A percentile compares a stretch with the other conserved stretches of the same genome.
Conservation (phyloP, 2,329 filamentous ascomycete genomes). For the Beauveria australis region DNA sequence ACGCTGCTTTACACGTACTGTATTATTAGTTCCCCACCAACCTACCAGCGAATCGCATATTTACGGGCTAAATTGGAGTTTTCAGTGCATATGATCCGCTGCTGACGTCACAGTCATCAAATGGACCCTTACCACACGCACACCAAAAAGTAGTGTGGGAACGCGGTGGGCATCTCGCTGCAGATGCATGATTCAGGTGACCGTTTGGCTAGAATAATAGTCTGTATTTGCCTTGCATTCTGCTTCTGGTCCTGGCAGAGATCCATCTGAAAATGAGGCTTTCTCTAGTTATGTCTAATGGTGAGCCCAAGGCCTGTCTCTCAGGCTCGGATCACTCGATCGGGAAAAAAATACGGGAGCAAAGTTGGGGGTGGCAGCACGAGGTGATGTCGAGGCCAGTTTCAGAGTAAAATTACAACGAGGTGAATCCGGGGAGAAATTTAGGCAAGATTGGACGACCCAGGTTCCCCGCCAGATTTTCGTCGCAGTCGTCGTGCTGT, state of each 20-base stretch:
- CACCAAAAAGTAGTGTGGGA: background rate
- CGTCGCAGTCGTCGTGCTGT: background rate
- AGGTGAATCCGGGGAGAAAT: background rate
- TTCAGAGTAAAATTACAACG: background rate
- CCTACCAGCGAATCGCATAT: background rate
- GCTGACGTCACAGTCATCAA: constrained; percentile 7
- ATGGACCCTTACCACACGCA: background rate
- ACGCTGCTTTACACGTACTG: background rate
- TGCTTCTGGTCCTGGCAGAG: background rate
- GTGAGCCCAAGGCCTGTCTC: background rate
- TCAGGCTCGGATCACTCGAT: background rate
- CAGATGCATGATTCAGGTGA: background rate
- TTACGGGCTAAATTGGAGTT: background rate
- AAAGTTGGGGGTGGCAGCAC: background rate
- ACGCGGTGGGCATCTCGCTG: background rate
- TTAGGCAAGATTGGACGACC: background rate
- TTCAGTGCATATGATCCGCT: background rate
- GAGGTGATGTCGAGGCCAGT: background rate
- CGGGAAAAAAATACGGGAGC: background rate
- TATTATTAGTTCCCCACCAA: background rate
- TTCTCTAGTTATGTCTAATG: background rate
- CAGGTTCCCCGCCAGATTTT: background rate
- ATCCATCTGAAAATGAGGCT: background rate
- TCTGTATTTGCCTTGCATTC: background rate
- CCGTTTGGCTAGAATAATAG: background rate